phyloP scores from a whole-genome alignment of 1,284 basidiomycete species.

The Leccinum proximum region DNA sequence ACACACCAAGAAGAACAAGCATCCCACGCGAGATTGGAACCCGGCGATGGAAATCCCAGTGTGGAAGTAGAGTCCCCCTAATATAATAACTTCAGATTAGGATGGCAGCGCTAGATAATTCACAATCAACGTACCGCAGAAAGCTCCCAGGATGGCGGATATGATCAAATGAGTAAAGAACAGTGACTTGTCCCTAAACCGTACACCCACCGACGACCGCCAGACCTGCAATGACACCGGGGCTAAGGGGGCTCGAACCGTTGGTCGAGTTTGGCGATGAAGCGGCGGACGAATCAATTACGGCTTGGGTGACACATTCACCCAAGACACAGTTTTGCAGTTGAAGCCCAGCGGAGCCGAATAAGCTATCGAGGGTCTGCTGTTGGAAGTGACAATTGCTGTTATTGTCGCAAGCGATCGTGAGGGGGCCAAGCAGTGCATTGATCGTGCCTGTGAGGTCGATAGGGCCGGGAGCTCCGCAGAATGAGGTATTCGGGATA shows the following conservation, averaged over 20 bases:
- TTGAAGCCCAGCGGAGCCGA: slow-evolving; percentile 69
- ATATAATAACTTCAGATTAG: slow-evolving; percentile 7
- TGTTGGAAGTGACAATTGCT: slow-evolving; percentile 79
- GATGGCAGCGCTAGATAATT: background rate
- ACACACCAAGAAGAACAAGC: slow-evolving; percentile 84
- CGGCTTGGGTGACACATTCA: slow-evolving; percentile 80
- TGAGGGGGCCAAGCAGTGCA: slow-evolving; percentile 55
- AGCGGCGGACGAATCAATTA: slow-evolving; percentile 54
- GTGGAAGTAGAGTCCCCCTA: slow-evolving; percentile 82
- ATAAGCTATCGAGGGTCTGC: slow-evolving; percentile 56
- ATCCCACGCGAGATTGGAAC: slow-evolving; percentile 91
- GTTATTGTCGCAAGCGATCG: slow-evolving; percentile 59
- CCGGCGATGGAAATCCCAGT: slow-evolving; percentile 81
- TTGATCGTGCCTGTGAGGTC: slow-evolving; percentile 62
- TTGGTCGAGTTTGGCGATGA: slow-evolving; percentile 22
- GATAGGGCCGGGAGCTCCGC: slow-evolving; percentile 48
- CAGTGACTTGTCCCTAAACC: slow-evolving; percentile 70
- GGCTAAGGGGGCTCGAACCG: slow-evolving; percentile 47
- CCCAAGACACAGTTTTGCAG: slow-evolving; percentile 76
- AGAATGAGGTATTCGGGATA: slow-evolving; percentile 66
- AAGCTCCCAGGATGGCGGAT: slow-evolving; percentile 73
- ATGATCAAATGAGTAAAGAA: slow-evolving; percentile 76
- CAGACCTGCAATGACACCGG: slow-evolving; percentile 86
- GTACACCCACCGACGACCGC: slow-evolving; percentile 66
- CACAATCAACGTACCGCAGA: slow-evolving; percentile 52